These are phyloP conservation scores for Odontarrhena argentea DNA, from an alignment of 345 rosid species.

Conservation along the genomic window DNA sequence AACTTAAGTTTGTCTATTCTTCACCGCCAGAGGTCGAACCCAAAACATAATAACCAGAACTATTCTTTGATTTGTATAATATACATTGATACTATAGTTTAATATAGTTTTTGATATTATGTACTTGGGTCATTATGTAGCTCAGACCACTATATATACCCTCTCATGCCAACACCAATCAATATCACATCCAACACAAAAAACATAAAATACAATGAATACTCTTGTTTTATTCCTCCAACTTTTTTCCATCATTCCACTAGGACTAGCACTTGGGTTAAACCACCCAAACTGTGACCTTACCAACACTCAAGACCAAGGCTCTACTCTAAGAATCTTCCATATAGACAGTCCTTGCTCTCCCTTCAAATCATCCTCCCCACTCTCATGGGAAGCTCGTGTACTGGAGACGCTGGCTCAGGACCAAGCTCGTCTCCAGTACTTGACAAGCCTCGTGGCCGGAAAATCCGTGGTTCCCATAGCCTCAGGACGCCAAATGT, in stretches of 20 bases:
- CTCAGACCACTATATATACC: slow-evolving; percentile 42
- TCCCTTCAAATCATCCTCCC: slow-evolving; percentile 60
- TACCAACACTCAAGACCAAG: slow-evolving; percentile 46
- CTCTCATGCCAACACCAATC: slow-evolving; percentile 27
- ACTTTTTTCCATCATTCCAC: slow-evolving; percentile 38
- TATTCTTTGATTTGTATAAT: slow-evolving; percentile 13
- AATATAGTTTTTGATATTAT: slow-evolving; percentile 6
- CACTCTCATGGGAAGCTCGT: slow-evolving; percentile 80
- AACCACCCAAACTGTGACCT: slow-evolving; percentile 55
- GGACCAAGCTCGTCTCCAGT: slow-evolving; percentile 74
- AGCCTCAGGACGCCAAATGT: slow-evolving; percentile 81
- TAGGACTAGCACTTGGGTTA: slow-evolving; percentile 42
- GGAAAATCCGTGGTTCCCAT: slow-evolving; percentile 76
- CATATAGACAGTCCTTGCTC: slow-evolving; percentile 87
- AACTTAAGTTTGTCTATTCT: background rate
- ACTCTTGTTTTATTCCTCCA: slow-evolving; percentile 39
- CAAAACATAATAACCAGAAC: background rate
- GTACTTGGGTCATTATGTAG: slow-evolving; percentile 21
- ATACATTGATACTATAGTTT: background rate
- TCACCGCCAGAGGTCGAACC: background rate
- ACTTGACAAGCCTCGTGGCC: slow-evolving; percentile 64
- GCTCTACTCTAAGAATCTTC: slow-evolving; percentile 66
- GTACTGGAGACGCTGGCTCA: slow-evolving; percentile 65
- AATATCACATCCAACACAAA: slow-evolving; percentile 33
- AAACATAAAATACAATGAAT: slow-evolving; percentile 25